A percentile compares a stretch with the other conserved stretches of the same genome.
phyloP scores from a whole-genome alignment of 2,329 filamentous ascomycete species.

The Myriosclerotinia duriaeana region DNA sequence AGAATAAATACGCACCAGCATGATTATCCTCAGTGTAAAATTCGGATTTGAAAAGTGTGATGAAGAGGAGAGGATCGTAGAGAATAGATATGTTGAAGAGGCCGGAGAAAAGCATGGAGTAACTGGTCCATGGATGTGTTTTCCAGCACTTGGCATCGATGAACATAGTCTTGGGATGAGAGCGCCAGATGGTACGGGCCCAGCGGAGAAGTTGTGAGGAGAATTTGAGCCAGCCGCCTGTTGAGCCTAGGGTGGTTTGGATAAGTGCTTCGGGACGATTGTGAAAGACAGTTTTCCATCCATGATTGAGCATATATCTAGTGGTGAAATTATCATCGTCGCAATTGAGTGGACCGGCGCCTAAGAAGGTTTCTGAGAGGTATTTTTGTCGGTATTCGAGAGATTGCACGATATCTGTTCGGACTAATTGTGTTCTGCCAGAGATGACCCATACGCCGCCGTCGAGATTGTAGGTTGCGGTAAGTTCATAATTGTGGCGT shows the following conservation, averaged over 20 bases:
- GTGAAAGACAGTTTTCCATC: conserved; percentile 57
- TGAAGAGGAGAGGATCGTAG: conserved; percentile 50
- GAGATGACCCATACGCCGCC: conserved; percentile 60
- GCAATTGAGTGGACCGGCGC: conserved; percentile 48
- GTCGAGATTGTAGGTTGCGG: conserved; percentile 55
- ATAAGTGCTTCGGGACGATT: conserved; percentile 49
- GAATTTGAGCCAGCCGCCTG: conserved; percentile 46
- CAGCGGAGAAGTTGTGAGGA: conserved; percentile 55
- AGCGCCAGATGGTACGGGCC: conserved; percentile 58
- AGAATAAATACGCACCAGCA: background rate
- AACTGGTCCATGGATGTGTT: conserved; percentile 52
- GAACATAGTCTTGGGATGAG: conserved; percentile 52
- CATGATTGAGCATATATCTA: conserved; percentile 50
- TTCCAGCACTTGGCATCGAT: conserved; percentile 44
- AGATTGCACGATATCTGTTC: conserved; percentile 51
- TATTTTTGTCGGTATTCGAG: conserved; percentile 47
- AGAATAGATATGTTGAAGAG: conserved; percentile 57
- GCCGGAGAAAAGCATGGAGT: conserved; percentile 55
- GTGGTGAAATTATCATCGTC: conserved; percentile 66
- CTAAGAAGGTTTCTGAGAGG: conserved; percentile 52
- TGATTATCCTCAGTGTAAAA: background rate
- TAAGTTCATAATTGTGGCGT: conserved; percentile 62
- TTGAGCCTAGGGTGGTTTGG: conserved; percentile 53
- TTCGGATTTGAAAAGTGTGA: background rate
- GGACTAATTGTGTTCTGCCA: conserved; percentile 53